phyloP scores from a whole-genome alignment of 2,329 filamentous ascomycete species.

The Didymella keratinophila region DNA sequence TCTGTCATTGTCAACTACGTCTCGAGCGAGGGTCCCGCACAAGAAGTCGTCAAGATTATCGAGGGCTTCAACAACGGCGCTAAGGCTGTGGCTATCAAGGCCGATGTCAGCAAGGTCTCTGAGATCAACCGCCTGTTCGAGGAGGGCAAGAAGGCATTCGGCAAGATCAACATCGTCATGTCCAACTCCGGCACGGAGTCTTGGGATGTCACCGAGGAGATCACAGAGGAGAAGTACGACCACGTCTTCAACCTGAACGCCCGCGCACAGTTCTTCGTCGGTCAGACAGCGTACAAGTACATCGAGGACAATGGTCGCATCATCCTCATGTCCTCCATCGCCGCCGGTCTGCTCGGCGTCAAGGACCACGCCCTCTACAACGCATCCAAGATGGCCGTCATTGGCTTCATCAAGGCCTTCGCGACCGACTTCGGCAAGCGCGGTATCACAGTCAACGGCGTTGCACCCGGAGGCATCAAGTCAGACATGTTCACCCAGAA shows the following conservation, averaged over 20 bases:
- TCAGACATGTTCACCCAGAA: slow-evolving; percentile 78
- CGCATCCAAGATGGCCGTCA: slow-evolving; percentile 75
- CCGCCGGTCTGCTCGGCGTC: slow-evolving; percentile 70
- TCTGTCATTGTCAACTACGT: slow-evolving; percentile 72
- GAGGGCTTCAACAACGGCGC: slow-evolving; percentile 57
- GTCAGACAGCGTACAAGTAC: slow-evolving; percentile 76
- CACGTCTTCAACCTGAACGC: slow-evolving; percentile 74
- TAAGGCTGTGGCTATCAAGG: slow-evolving; percentile 65
- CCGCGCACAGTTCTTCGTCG: slow-evolving; percentile 78
- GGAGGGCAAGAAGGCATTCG: slow-evolving; percentile 54
- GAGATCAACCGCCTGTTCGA: slow-evolving; percentile 67
- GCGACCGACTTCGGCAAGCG: slow-evolving; percentile 74
- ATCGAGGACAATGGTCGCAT: slow-evolving; percentile 74
- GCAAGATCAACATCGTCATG: slow-evolving; percentile 59
- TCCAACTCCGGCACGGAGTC: slow-evolving; percentile 67
- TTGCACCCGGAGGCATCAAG: slow-evolving; percentile 77
- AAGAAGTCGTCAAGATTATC: slow-evolving; percentile 59
- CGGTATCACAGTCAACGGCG: slow-evolving; percentile 75
- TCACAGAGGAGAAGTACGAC: slow-evolving; percentile 74
- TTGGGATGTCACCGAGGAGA: slow-evolving; percentile 73
- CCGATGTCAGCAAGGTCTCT: slow-evolving; percentile 61
- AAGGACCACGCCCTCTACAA: slow-evolving; percentile 77
- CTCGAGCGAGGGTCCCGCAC: slow-evolving; percentile 59
- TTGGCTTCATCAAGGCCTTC: slow-evolving; percentile 75
- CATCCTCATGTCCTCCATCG: slow-evolving; percentile 78